A percentile compares a stretch with the other conserved stretches of the same genome.
Conservation (phyloP, 2,329 filamentous ascomycete genomes). For the Cercospora nicotianae region DNA sequence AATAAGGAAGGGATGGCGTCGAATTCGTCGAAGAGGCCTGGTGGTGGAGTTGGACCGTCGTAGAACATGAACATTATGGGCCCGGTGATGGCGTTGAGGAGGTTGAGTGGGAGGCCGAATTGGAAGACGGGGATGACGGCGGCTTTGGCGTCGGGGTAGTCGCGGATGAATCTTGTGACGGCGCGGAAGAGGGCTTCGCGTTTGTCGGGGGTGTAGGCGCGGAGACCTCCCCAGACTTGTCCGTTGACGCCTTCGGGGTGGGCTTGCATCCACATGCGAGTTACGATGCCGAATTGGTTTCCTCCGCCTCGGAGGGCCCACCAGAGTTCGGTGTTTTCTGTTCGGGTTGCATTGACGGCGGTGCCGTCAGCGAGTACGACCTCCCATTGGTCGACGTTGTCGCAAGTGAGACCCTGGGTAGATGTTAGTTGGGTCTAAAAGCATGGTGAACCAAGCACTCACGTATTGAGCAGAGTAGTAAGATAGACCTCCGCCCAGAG, state of each 20-base stretch:
- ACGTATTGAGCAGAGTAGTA: conserved; percentile 27
- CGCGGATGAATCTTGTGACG: conserved; percentile 19
- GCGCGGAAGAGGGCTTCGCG: conserved; percentile 22
- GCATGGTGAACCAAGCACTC: background rate
- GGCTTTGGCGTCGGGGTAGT: conserved; percentile 24
- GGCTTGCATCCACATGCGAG: conserved; percentile 24
- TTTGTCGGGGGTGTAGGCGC: conserved; percentile 22
- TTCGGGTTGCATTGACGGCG: conserved; percentile 49
- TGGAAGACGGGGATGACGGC: conserved; percentile 25
- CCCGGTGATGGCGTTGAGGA: conserved; percentile 23
- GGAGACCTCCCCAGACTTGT: conserved; percentile 26
- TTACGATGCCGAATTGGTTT: conserved; percentile 46
- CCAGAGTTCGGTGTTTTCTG: conserved; percentile 51
- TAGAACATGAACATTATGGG: conserved; percentile 28
- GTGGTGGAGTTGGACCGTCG: conserved; percentile 21
- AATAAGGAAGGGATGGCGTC: conserved; percentile 14
- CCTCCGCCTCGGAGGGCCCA: conserved; percentile 54
- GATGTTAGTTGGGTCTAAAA: background rate
- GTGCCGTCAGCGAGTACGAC: conserved; percentile 55
- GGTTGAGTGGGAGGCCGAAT: conserved; percentile 22
- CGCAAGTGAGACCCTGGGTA: conserved; percentile 19
- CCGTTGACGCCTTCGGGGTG: conserved; percentile 27
- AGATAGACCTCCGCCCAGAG: conserved; percentile 24
- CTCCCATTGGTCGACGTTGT: conserved; percentile 36
- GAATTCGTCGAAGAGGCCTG: conserved; percentile 24